Percentiles rank a stretch among this genome's conserved stretches.
phyloP scores from a whole-genome alignment of 768 basidiomycete species.

The Lyophyllum atratum region DNA sequence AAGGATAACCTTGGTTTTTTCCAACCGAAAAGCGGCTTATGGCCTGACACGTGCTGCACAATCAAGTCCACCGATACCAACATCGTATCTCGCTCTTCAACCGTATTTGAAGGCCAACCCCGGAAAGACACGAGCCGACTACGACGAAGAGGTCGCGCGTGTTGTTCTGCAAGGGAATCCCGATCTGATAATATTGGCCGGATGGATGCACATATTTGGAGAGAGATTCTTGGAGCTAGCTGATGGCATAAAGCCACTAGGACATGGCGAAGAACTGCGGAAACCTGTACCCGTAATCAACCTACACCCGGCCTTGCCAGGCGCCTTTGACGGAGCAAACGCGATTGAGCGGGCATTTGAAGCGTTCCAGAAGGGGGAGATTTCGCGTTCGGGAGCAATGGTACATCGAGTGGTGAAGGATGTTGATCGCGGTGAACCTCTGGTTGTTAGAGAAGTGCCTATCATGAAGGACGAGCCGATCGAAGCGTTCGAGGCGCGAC shows the following conservation, averaged over 20 bases:
- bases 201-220: conserved; percentile 97
- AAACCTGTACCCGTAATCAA: conserved; percentile 83
- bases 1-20: conserved; percentile 79
- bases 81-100: conserved; percentile 80
- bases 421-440: conserved; percentile 89
- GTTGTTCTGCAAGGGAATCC: conserved; percentile 65
- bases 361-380: conserved; percentile 83
- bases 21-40: conserved; percentile 89
- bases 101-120: conserved; percentile 78
- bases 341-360: conserved; percentile 89
- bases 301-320: conserved; percentile 93
- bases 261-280: conserved; percentile 34
- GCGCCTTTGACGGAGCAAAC: conserved; percentile 94
- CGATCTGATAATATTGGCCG: conserved; percentile 91
- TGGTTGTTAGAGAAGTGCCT: conserved; percentile 79
- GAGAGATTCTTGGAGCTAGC: conserved; percentile 77
- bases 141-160: conserved; percentile 80
- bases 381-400: conserved; percentile 83
- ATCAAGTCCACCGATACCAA: conserved; percentile 77
- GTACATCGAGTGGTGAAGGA: conserved; percentile 92
- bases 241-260: conserved; percentile 38
- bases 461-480: conserved; percentile 71
- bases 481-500: conserved; percentile 69
- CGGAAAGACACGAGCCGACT: conserved; percentile 76
- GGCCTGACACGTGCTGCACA: conserved; percentile 80